Evolutionary conservation across 208 protist species (phyloP).

Genomic region (Kentomonas sorsogonicus): DNA sequence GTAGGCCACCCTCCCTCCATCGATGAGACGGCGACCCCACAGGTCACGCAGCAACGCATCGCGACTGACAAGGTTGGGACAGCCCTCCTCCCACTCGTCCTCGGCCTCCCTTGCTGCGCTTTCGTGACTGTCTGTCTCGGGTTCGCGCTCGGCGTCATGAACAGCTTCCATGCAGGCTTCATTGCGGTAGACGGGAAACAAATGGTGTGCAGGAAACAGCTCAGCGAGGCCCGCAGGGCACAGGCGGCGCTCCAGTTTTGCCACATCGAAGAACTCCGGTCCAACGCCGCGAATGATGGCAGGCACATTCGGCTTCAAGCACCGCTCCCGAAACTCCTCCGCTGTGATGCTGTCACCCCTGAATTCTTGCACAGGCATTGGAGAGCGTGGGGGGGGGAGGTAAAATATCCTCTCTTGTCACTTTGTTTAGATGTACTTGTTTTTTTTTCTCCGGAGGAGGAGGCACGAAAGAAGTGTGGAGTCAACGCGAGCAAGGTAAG

Average conservation of each 20-base stretch:
- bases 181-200: conserved; percentile 48
- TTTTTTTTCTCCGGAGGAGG: neutral
- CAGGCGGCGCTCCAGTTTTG: conserved; percentile 17
- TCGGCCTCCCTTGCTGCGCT: neutral
- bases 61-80: conserved; percentile 10
- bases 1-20: conserved; percentile 5
- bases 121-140: neutral
- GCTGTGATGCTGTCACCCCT: conserved; percentile 55
- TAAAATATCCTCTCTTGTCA: too few species aligned
- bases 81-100: conserved; percentile 1
- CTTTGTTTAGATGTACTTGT: neutral
- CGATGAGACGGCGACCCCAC: neutral
- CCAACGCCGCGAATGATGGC: conserved; percentile 57
- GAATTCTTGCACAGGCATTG: conserved; percentile 53
- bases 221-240: conserved; percentile 16
- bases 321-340: conserved; percentile 45
- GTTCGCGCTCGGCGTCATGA: neutral
- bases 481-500: neutral
- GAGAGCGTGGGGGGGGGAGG: too few species aligned
- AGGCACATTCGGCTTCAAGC: conserved; percentile 58
- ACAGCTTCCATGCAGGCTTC: too few species aligned
- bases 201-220: conserved; percentile 23
- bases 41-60: neutral
- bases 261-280: conserved; percentile 21
- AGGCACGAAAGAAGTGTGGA: neutral